Percentiles rank a stretch among this genome's conserved stretches.
phyloP scores from a whole-genome alignment of 495 filamentous ascomycete genomes.

The Penicillium crystallinum region DNA sequence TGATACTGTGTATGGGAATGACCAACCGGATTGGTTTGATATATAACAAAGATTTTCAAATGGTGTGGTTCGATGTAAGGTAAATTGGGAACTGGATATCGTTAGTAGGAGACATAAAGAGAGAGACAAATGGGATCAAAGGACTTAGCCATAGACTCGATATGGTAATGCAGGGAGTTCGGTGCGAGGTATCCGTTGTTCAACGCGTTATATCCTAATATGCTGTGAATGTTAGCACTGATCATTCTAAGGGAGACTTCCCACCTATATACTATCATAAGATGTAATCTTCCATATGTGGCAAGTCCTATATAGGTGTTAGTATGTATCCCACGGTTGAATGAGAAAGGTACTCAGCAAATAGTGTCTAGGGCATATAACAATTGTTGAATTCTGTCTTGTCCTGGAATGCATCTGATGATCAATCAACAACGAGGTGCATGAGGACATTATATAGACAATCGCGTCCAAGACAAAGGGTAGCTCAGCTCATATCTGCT shows the following conservation, averaged over 20 bases:
- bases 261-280: background rate
- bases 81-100: background rate
- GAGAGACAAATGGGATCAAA: background rate
- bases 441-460: slow-evolving; percentile 7
- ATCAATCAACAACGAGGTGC: background rate
- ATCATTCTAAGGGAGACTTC: background rate
- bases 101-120: background rate
- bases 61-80: background rate
- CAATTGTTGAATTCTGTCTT: background rate
- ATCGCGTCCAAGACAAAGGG: background rate
- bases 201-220: background rate
- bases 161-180: background rate
- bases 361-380: background rate
- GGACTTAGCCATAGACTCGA: background rate
- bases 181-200: background rate
- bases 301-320: too few species aligned
- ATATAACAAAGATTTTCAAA: too few species aligned
- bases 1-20: too few species aligned
- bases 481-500: background rate
- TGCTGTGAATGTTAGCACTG: background rate
- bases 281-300: too few species aligned
- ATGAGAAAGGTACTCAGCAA: background rate
- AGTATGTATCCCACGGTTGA: background rate
- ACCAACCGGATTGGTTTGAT: too few species aligned
- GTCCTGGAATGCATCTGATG: background rate